Conservation (phyloP, 257 asterid genomes). For the Gentiana dahurica region DNA sequence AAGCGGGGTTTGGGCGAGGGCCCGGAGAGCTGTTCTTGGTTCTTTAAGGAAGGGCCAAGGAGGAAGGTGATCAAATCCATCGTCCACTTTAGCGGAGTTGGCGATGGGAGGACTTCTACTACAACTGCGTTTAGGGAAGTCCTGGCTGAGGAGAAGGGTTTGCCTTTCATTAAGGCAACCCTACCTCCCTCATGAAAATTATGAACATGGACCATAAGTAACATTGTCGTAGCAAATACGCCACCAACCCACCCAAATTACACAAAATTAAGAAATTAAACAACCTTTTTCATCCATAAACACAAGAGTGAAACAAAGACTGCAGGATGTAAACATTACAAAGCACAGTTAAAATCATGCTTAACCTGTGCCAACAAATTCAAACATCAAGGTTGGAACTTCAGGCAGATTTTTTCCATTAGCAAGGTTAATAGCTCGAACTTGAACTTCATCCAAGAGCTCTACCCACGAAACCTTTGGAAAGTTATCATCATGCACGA, state of each 20-base stretch:
- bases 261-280: too few species aligned
- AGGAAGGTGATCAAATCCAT: conserved; percentile 52
- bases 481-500: background rate
- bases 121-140: conserved; percentile 83
- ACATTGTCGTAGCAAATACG: too few species aligned
- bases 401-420: conserved; percentile 86
- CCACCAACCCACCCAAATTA: too few species aligned
- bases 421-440: conserved; percentile 81
- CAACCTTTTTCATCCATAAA: background rate
- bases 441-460: conserved; percentile 94
- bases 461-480: conserved; percentile 88
- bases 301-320: background rate
- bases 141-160: conserved; percentile 9
- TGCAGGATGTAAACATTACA: background rate
- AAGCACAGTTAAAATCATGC: conserved; percentile 6
- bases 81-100: conserved; percentile 69
- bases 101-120: conserved; percentile 74
- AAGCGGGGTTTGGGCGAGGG: background rate
- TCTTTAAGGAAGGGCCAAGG: conserved; percentile 26
- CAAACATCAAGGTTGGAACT: conserved; percentile 94
- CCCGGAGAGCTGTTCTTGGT: conserved; percentile 31
- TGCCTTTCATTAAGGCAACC: too few species aligned
- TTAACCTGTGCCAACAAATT: conserved; percentile 95
- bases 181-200: too few species aligned
- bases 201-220: too few species aligned